phyloP scores from a whole-genome alignment of 75 land plant genomes.

The Cryptomeria japonica region DNA sequence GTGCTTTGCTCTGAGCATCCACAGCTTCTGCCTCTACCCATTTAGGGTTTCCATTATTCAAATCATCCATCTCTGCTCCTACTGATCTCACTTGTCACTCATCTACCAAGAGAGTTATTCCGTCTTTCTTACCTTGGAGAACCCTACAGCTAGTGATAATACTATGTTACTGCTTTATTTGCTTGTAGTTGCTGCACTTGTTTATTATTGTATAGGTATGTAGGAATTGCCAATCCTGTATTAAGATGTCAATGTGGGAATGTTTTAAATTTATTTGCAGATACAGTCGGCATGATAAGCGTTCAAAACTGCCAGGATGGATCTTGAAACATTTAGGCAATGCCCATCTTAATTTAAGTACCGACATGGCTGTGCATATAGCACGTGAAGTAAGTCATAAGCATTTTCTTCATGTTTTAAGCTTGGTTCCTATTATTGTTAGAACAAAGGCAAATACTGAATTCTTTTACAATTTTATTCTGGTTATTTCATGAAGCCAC shows the following conservation, averaged over 20 bases:
- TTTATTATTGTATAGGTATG: not conserved
- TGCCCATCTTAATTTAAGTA: conserved; percentile 93
- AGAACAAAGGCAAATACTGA: not conserved
- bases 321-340: conserved; percentile 85
- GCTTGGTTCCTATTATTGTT: not conserved
- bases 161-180: not conserved
- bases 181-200: not conserved
- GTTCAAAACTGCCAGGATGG: conserved; percentile 96
- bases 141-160: too few species aligned
- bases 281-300: conserved; percentile 95
- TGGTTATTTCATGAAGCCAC: not conserved
- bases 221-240: not conserved
- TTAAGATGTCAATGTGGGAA: not conserved
- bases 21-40: too few species aligned
- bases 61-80: too few species aligned
- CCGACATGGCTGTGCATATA: conserved; percentile 97
- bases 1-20: too few species aligned
- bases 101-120: too few species aligned
- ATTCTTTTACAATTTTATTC: not conserved
- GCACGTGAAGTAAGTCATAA: conserved; percentile 76
- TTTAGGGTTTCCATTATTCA: too few species aligned
- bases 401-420: not conserved
- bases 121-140: too few species aligned
- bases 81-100: too few species aligned
- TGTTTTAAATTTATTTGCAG: conserved; percentile 35